Conservation (phyloP, 2,329 filamentous ascomycete genomes). For the Trichothecium roseum region DNA sequence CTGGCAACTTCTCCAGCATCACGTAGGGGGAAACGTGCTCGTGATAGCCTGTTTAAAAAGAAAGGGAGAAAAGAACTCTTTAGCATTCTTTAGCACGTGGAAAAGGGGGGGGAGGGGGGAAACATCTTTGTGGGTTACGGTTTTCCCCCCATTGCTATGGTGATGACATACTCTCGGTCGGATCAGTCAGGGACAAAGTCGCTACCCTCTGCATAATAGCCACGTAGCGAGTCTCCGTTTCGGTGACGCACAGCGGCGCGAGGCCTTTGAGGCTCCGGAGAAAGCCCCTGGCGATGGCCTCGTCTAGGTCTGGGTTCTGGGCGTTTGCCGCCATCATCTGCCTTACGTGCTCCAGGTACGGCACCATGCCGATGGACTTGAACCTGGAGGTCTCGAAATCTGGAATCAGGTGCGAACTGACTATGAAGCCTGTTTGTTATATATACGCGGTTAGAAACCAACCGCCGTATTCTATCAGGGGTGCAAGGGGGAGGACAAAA, state of each 20-base stretch:
- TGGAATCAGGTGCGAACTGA: conserved; percentile 11
- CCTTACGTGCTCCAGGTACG: conserved; percentile 16
- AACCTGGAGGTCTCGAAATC: conserved; percentile 13
- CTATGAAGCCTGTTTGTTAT: conserved; percentile 13
- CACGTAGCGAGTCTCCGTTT: conserved; percentile 19
- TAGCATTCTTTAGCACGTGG: no score
- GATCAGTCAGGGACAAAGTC: conserved; percentile 12
- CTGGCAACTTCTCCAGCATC: conserved; percentile 13
- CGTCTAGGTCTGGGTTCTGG: conserved; percentile 8
- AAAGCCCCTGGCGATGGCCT: conserved; percentile 14
- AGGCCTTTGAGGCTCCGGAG: conserved; percentile 16
- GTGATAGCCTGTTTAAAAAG: conserved; percentile 10
- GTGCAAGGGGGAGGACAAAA: background rate
- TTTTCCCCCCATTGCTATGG: no score
- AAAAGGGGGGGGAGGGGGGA: no score
- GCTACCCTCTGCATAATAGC: conserved; percentile 18
- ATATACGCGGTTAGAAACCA: no score
- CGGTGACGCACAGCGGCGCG: conserved; percentile 18
- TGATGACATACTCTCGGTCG: conserved; percentile 19
- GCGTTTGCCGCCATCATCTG: conserved; percentile 9
- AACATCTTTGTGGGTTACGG: no score
- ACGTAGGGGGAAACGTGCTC: conserved; percentile 17
- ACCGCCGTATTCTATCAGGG: background rate
- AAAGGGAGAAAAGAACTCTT: background rate
- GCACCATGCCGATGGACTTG: conserved; percentile 13